A percentile compares a stretch with the other conserved stretches of the same genome.
Conservation (phyloP, 2,329 filamentous ascomycete species). For the Cordyceps militaris region DNA sequence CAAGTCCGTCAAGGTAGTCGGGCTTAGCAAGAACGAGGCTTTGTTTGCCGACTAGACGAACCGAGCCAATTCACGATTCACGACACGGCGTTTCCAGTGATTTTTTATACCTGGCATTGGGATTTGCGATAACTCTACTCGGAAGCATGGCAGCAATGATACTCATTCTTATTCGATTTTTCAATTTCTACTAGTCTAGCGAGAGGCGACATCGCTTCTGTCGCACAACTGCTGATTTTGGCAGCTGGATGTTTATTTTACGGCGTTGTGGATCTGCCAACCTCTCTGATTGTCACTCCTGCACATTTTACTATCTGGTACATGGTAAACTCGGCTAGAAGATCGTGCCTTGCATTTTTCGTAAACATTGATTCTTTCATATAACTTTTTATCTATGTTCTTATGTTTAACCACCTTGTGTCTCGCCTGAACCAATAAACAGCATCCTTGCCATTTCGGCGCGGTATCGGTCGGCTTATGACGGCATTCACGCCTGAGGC, state of each 20-base stretch:
- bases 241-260: neutral
- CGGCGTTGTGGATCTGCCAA: neutral
- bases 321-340: neutral
- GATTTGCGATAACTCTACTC: neutral
- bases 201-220: neutral
- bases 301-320: neutral
- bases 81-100: constrained; percentile 12
- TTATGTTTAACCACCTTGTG: neutral
- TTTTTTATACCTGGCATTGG: constrained; percentile 12
- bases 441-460: neutral
- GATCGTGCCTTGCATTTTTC: neutral
- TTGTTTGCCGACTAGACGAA: constrained; percentile 6
- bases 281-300: neutral
- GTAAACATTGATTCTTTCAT: neutral
- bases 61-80: constrained; percentile 3
- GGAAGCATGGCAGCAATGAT: neutral
- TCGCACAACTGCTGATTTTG: neutral
- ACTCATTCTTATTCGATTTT: neutral
- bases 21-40: constrained; percentile 19
- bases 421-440: too few species aligned
- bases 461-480: constrained; percentile 18
- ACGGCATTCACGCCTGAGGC: constrained; percentile 23
- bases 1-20: constrained; percentile 21
- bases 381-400: neutral
- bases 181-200: neutral